Evolutionary conservation across 2,329 filamentous ascomycete genomes (phyloP), one percentile per base, ranked within the genome.

Genomic region (Aureobasidium lini): DNA sequence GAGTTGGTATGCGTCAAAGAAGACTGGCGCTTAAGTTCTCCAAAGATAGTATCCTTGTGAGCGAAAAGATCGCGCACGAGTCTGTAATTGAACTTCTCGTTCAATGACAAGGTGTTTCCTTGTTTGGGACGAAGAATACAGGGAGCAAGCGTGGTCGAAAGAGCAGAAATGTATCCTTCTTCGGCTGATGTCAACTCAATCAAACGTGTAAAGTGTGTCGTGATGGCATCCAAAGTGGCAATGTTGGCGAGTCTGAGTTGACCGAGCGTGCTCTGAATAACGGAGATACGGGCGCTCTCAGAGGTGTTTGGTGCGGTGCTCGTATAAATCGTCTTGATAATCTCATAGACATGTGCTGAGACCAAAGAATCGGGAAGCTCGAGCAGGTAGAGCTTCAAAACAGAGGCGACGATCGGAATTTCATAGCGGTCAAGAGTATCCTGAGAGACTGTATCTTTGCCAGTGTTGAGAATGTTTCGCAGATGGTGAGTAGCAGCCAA

Each of bases 321-420:
- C 48, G 85, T 87, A 77, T 99, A 99, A 64, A 99, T 95, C 1
- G 91, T 97, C 76, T 96, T 92, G 71, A 99, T 87, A 70, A 99
- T 97, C 76, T 99, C 95, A 73, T 99, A 99, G 61, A 99, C 91
- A 72, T 97, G 93, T 42, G 91, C 95, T 60, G 94, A 97, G 62
- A 99, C 93, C 63, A 99, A 82, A n/a, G 94, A 97, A 75, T 99
- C 94, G 69, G 94, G 94, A 60, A 99, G 82, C 76, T 99, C 94
- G 64, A 96, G 83, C 43, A 99, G 84, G 70, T 99, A 99, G 59
- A 99, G 80, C 75, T 96, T 97, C 63, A 99, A 77, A 66, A 95
- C 84, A 69, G 90, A 93, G 48, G 94, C 94, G 71, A 97, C 88
- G 65, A 95, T 93, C 48, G 94, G 90, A 66, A 99, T 88, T 72